These are phyloP conservation scores for Aureobasidium sp. DNA, from an alignment of 2,329 filamentous ascomycete genomes.

Conservation along the genomic window DNA sequence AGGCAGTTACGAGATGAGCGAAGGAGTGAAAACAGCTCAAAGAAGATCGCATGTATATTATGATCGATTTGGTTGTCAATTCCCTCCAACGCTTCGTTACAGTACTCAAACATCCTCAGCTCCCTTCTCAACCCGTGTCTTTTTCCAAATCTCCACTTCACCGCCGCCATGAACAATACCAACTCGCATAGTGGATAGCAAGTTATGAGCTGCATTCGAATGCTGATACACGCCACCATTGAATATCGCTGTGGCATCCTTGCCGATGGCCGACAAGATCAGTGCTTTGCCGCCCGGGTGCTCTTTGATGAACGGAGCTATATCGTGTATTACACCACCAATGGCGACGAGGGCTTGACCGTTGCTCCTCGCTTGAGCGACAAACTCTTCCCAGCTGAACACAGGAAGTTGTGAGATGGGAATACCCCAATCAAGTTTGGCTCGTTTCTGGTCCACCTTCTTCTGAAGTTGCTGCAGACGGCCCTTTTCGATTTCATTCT, in stretches of 20 bases:
- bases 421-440: conserved; percentile 76
- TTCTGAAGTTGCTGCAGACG: conserved; percentile 83
- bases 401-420: conserved; percentile 80
- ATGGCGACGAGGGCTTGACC: conserved; percentile 75
- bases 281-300: conserved; percentile 87
- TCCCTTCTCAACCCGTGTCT: conserved; percentile 74
- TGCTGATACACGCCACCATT: conserved; percentile 87
- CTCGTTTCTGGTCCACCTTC: conserved; percentile 83
- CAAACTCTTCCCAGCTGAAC: conserved; percentile 79
- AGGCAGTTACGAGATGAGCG: not conserved
- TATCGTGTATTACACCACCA: conserved; percentile 64
- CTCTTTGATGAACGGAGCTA: conserved; percentile 77
- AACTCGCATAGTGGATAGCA: conserved; percentile 80
- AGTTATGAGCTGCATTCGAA: conserved; percentile 83
- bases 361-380: conserved; percentile 68
- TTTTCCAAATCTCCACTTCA: conserved; percentile 91
- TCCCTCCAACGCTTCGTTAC: not conserved
- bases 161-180: conserved; percentile 80
- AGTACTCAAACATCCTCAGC: conserved; percentile 38
- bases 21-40: no score
- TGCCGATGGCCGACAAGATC: conserved; percentile 74
- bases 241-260: conserved; percentile 85
- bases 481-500: conserved; percentile 89
- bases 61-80: not conserved
- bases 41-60: not conserved